phyloP scores from a whole-genome alignment of 2,329 filamentous ascomycete genomes.

The Pseudohalonectria lignicola region DNA sequence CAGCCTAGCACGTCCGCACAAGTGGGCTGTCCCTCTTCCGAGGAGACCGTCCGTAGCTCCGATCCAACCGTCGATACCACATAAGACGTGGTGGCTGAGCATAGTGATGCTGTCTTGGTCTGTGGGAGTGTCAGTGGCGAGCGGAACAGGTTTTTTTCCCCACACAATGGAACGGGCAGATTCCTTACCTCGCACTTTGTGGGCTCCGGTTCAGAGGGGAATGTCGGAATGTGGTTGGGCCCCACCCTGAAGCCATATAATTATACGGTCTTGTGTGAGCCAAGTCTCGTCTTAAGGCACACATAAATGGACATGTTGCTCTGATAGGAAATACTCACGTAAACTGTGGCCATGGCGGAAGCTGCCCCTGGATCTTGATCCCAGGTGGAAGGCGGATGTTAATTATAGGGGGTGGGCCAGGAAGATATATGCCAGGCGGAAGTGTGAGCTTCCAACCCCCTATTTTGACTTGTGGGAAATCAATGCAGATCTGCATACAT shows the following conservation, averaged over 20 bases:
- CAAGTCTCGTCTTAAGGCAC: background rate
- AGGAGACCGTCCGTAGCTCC: background rate
- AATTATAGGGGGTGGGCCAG: background rate
- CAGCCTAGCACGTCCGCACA: background rate
- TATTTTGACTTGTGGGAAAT: background rate
- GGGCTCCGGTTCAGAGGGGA: background rate
- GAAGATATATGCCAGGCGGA: background rate
- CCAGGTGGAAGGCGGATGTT: background rate
- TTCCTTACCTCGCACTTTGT: too few species aligned
- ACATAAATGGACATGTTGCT: too few species aligned
- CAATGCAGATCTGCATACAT: background rate
- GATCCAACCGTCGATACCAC: background rate
- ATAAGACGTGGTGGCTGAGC: constrained; percentile 1
- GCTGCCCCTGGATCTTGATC: background rate
- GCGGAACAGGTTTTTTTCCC: too few species aligned
- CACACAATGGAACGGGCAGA: too few species aligned
- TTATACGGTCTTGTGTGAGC: background rate
- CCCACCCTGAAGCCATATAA: background rate
- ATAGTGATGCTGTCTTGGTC: background rate
- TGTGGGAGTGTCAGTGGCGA: too few species aligned
- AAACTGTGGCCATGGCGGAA: background rate
- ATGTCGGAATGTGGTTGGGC: background rate
- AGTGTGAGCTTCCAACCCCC: background rate
- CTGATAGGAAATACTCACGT: background rate
- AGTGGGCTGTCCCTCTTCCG: background rate